Conservation (phyloP, 352 stramenopile genomes). For the Hyaloperonospora arabidopsidis region DNA sequence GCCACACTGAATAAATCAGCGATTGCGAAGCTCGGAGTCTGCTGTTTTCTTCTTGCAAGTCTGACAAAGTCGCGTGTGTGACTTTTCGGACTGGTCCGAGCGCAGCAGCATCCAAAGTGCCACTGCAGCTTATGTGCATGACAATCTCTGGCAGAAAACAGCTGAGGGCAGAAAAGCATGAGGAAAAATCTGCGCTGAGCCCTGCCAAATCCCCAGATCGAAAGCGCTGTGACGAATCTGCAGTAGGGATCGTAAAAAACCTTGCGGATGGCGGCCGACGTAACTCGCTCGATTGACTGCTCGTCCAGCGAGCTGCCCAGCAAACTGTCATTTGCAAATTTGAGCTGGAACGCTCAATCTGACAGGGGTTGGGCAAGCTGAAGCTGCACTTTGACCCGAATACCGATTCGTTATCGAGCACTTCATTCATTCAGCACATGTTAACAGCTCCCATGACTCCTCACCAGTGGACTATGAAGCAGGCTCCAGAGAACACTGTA, state of each 20-base stretch:
- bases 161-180: constrained; percentile 22
- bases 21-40: neutral
- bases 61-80: constrained; percentile 13
- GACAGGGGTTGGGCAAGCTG: neutral
- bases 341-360: constrained; percentile 15
- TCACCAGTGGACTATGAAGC: constrained; percentile 20
- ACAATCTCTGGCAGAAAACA: constrained; percentile 25
- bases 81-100: constrained; percentile 20
- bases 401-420: no score
- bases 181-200: constrained; percentile 25
- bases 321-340: constrained; percentile 27
- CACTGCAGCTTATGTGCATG: constrained; percentile 14
- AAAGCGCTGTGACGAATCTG: constrained; percentile 33
- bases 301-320: constrained; percentile 2
- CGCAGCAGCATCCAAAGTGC: constrained; percentile 8
- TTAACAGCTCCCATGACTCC: constrained; percentile 20
- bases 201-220: constrained; percentile 24
- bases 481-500: constrained; percentile 8
- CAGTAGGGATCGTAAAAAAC: constrained; percentile 23
- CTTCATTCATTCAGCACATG: constrained; percentile 12
- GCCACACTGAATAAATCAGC: constrained; percentile 19
- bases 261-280: constrained; percentile 18
- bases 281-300: constrained; percentile 9
- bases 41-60: constrained; percentile 9
- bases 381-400: no score